Evolutionary conservation across 257 asterid genomes (phyloP).

Genomic region (Penstemon eatonii): DNA sequence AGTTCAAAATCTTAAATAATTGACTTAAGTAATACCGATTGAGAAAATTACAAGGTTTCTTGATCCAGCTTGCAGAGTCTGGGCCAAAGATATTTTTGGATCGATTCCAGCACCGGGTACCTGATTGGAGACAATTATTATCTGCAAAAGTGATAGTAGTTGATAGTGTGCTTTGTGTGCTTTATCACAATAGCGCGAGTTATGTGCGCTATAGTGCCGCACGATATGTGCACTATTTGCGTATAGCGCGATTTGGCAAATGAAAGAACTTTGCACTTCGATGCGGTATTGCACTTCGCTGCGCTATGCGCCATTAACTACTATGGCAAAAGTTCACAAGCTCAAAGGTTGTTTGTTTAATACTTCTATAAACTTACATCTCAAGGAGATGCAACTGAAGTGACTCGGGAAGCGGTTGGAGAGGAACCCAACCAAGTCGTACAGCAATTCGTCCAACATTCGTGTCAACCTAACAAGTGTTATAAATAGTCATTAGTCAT

Average conservation of each 20-base stretch:
- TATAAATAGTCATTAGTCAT: constrained; percentile 33
- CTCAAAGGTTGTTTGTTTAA: constrained; percentile 8
- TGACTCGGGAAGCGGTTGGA: constrained; percentile 93
- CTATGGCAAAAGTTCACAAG: constrained; percentile 1
- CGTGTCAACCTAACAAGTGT: constrained; percentile 76
- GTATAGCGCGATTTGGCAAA: too few relatives aligned
- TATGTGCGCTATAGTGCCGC: too few relatives aligned
- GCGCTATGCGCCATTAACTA: too few relatives aligned
- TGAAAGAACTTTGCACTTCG: too few relatives aligned
- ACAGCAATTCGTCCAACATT: constrained; percentile 97
- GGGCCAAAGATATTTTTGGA: constrained; percentile 98
- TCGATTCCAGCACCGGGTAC: constrained; percentile 84
- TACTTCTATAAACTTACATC: constrained; percentile 54
- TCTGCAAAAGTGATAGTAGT: background rate
- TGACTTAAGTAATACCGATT: constrained; percentile 18
- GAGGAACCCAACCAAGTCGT: constrained; percentile 99
- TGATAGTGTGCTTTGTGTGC: too few relatives aligned
- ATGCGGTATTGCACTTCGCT: too few relatives aligned
- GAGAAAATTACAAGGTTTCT: constrained; percentile 64
- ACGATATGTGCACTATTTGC: too few relatives aligned
- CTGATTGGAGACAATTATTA: constrained; percentile 49
- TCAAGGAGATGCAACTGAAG: constrained; percentile 96
- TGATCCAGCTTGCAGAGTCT: constrained; percentile 94
- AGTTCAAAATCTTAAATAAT: background rate
- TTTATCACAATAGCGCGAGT: too few relatives aligned